A percentile compares a stretch with the other conserved stretches of the same genome.
Conservation (phyloP, 148 eudicot species). For the Drosera capensis region DNA sequence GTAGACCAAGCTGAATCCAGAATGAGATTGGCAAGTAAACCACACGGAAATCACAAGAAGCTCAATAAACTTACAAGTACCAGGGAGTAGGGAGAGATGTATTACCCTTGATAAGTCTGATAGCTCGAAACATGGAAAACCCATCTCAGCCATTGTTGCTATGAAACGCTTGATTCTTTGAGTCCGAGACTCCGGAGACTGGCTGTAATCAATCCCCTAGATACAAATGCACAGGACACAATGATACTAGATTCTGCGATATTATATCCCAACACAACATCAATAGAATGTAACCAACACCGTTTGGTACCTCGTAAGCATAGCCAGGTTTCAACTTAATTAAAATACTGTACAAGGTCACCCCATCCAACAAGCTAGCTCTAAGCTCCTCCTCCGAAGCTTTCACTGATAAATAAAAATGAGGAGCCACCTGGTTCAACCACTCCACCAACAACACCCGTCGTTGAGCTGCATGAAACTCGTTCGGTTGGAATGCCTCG, state of each 20-base stretch:
- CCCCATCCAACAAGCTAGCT: slow-evolving; percentile 54
- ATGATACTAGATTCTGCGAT: neutral
- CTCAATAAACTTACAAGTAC: neutral
- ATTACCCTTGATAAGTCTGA: slow-evolving; percentile 76
- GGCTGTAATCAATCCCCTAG: slow-evolving; percentile 28
- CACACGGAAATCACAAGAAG: neutral
- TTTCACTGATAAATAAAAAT: slow-evolving; percentile 38
- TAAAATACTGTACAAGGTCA: slow-evolving; percentile 37
- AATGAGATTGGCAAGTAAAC: too few species aligned
- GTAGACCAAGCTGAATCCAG: too few species aligned
- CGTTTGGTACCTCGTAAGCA: slow-evolving; percentile 58
- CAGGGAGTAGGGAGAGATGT: neutral
- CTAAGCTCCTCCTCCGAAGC: slow-evolving; percentile 82
- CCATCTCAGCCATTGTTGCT: slow-evolving; percentile 50
- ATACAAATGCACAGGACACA: neutral
- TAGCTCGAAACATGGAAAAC: slow-evolving; percentile 52
- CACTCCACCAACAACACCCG: slow-evolving; percentile 56
- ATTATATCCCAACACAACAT: neutral
- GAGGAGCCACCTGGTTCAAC: slow-evolving; percentile 51
- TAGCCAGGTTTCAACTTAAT: slow-evolving; percentile 50
- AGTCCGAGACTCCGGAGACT: slow-evolving; percentile 20
- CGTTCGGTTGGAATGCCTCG: neutral
- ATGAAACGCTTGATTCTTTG: slow-evolving; percentile 51
- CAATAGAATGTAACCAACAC: slow-evolving; percentile 1
- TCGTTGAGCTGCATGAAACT: slow-evolving; percentile 41